A percentile compares a stretch with the other conserved stretches of the same genome.
phyloP scores from a whole-genome alignment of 768 basidiomycete species.

The Mycena pura region DNA sequence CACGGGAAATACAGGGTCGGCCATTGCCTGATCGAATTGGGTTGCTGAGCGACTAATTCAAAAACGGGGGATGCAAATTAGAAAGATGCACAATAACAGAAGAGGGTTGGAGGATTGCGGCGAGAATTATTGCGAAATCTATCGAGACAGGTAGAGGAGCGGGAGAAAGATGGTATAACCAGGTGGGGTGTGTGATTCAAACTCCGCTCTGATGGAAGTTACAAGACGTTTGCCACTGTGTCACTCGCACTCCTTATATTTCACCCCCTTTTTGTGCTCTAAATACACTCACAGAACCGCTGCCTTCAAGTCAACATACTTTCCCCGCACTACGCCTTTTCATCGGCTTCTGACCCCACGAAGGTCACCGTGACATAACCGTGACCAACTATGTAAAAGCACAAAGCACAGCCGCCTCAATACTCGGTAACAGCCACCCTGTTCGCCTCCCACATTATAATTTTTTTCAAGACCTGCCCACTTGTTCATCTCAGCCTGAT shows the following conservation, averaged over 20 bases:
- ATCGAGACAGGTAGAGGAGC: conserved; percentile 9
- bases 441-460: too few relatives aligned
- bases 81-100: conserved; percentile 13
- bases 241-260: neutral
- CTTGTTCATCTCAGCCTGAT: too few relatives aligned
- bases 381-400: too few relatives aligned
- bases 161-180: neutral
- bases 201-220: conserved; percentile 11
- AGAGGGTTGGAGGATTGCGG: neutral
- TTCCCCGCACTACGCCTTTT: too few relatives aligned
- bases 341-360: too few relatives aligned
- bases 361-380: too few relatives aligned
- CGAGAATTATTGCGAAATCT: conserved; percentile 18
- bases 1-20: conserved; percentile 40
- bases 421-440: too few relatives aligned
- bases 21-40: conserved; percentile 17
- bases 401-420: too few relatives aligned
- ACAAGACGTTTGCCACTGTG: neutral
- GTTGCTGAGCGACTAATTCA: neutral
- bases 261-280: neutral
- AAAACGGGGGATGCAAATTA: conserved; percentile 14
- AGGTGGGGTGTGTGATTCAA: conserved; percentile 1
- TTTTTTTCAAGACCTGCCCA: too few relatives aligned
- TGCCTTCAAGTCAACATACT: too few relatives aligned
- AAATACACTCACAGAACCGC: neutral